Evolutionary conservation across 176 grass and related monocot species (phyloP), one percentile per base, ranked within the genome.

Genomic region (Triticum monococcum): DNA sequence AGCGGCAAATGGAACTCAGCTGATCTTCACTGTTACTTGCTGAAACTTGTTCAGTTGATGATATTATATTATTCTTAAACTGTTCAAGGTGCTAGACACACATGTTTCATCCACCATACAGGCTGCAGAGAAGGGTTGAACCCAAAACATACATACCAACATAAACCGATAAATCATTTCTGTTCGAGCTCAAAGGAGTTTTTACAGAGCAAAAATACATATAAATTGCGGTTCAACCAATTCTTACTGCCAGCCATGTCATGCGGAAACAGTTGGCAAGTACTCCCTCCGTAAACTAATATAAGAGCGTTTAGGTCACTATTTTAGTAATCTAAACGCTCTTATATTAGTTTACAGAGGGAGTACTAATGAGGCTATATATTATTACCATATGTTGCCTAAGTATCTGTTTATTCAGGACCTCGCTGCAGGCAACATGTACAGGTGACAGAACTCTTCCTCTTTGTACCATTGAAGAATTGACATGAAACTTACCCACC

Each of bases 181-280:
- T 17, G 48, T 17, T 23, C 18, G 41, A 43, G 12, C 45, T 79
- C 9, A 4, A 2, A 46, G 50, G 41, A 81, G 28, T 52, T 54
- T 75, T 66, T 20, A 36, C 23, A 75, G 41, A 20, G 66, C 25
- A 59, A 36, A 38, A 63, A 61, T 41, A 32, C 10, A n/a, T 3
- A 9, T 7, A 23, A 65, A 73, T 22, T 36, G 67, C 2, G 18
- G 18, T 75, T 64, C 76, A 80, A 60, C 12, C 13, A 74, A 41
- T 64, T 80, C 82, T 46, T 75, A 89, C 5, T 64, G 23, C 40
- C 24, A 72, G 31, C 2, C 31, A 78, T 2, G 17, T 4, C 24
- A 64, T 41, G 65, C 9, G n/a, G 24, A 71, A 63, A 56, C 20
- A 16, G 78, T 75, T 87, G 59, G 75, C 67, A 90, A 59, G 38